Percentiles rank a stretch among this genome's conserved stretches.
phyloP scores from a whole-genome alignment of 495 filamentous ascomycete species.

The Aspergillus bridgeri region DNA sequence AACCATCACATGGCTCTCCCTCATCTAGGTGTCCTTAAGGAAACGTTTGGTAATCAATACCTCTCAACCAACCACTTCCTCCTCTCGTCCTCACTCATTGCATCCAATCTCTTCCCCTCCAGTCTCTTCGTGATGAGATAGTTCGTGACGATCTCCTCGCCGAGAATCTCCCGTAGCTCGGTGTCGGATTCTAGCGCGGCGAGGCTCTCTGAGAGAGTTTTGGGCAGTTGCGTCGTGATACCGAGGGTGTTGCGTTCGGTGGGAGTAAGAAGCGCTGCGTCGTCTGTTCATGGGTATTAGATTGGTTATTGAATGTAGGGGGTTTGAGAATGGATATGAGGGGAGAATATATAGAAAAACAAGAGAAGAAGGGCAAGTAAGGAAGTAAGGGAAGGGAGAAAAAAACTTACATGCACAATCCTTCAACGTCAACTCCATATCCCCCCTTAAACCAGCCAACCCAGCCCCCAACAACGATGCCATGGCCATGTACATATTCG shows the following conservation, averaged over 20 bases:
- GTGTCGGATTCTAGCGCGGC: slow-evolving; percentile 19
- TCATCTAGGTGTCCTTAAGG: no score
- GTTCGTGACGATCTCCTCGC: slow-evolving; percentile 51
- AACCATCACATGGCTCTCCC: no score
- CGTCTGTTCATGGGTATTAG: slow-evolving; percentile 16
- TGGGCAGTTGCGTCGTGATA: slow-evolving; percentile 41
- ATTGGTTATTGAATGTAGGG: background rate
- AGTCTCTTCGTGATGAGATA: slow-evolving; percentile 59
- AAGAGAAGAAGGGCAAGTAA: background rate
- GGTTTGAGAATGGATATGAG: background rate
- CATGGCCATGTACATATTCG: slow-evolving; percentile 44
- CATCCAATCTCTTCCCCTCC: slow-evolving; percentile 45
- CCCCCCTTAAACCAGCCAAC: slow-evolving; percentile 51
- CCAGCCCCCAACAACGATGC: slow-evolving; percentile 67
- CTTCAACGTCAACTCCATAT: slow-evolving; percentile 42
- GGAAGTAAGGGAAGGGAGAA: background rate
- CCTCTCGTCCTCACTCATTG: slow-evolving; percentile 44
- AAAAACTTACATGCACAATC: slow-evolving; percentile 50
- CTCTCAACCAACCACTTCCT: slow-evolving; percentile 60
- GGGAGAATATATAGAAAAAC: no score
- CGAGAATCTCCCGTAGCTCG: slow-evolving; percentile 38
- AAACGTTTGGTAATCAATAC: slow-evolving; percentile 38
- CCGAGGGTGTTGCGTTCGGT: slow-evolving; percentile 24
- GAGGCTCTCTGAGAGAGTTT: slow-evolving; percentile 31
- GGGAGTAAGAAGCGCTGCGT: slow-evolving; percentile 28